Evolutionary conservation across 805 yeast species (phyloP).

Genomic region (Kodamaea kakaduensis): DNA sequence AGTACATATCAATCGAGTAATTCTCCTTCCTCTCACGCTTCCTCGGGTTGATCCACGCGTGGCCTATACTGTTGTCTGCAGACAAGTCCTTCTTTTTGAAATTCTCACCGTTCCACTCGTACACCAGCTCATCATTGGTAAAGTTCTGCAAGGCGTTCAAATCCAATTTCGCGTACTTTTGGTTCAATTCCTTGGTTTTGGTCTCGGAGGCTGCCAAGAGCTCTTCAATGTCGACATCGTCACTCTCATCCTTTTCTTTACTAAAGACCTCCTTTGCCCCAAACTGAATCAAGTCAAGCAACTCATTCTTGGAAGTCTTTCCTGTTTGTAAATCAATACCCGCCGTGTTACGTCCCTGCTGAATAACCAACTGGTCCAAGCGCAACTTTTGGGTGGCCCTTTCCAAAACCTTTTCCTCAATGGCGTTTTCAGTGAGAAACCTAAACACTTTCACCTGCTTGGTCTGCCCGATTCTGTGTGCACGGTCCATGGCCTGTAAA

Average conservation of each 20-base stretch:
- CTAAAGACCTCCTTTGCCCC: conserved; percentile 69
- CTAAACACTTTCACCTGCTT: conserved; percentile 79
- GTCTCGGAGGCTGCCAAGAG: conserved; percentile 57
- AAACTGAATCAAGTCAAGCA: conserved; percentile 76
- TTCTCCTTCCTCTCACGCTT: conserved; percentile 82
- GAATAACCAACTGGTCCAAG: conserved; percentile 77
- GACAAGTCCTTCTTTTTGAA: conserved; percentile 61
- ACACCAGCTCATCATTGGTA: conserved; percentile 62
- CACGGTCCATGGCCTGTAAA: conserved; percentile 86
- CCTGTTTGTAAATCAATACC: conserved; percentile 23
- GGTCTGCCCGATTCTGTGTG: conserved; percentile 83
- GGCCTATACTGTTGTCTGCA: conserved; percentile 46
- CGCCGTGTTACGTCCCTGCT: conserved; percentile 55
- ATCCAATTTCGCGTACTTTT: conserved; percentile 63
- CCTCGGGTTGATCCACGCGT: conserved; percentile 79
- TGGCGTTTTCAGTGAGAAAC: conserved; percentile 75
- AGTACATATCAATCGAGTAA: conserved; percentile 83
- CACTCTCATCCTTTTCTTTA: conserved; percentile 34
- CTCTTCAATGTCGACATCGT: conserved; percentile 55
- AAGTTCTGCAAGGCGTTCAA: conserved; percentile 76
- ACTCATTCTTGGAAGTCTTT: conserved; percentile 61
- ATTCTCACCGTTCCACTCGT: conserved; percentile 86
- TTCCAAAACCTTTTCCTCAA: conserved; percentile 77
- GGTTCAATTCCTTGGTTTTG: conserved; percentile 58
- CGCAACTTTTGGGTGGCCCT: conserved; percentile 78